A percentile compares a stretch with the other conserved stretches of the same genome.
Evolutionary conservation across 345 rosid genomes (phyloP).

Genomic region (Leavenworthia alabamica): DNA sequence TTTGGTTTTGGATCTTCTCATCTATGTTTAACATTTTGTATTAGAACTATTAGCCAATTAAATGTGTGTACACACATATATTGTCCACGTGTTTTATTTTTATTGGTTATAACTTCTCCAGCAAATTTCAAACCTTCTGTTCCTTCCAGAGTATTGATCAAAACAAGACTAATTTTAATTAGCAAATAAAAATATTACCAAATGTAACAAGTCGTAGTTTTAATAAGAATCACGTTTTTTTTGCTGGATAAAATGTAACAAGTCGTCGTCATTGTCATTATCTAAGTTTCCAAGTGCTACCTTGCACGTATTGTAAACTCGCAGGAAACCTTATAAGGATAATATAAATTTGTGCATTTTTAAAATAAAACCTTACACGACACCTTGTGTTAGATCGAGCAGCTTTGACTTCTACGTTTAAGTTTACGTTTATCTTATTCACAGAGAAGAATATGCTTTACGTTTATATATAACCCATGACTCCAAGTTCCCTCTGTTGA

Average conservation of each 20-base stretch:
- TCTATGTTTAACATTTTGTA: not conserved
- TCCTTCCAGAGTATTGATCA: too few relatives aligned
- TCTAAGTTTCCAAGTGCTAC: not conserved
- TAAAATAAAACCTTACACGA: slow-evolving; percentile 27
- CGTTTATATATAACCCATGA: too few relatives aligned
- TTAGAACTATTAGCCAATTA: slow-evolving; percentile 2
- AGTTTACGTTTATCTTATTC: slow-evolving; percentile 9
- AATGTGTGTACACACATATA: too few relatives aligned
- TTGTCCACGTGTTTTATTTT: too few relatives aligned
- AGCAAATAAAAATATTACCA: too few relatives aligned
- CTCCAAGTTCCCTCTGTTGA: slow-evolving; percentile 8
- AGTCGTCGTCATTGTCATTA: slow-evolving; percentile 13
- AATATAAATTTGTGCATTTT: slow-evolving; percentile 2
- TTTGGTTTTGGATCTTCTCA: slow-evolving; percentile 15
- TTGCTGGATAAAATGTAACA: not conserved
- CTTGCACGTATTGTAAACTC: slow-evolving; percentile 27
- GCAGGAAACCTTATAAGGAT: not conserved
- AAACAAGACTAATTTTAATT: too few relatives aligned
- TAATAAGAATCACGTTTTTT: not conserved
- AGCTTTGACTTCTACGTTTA: slow-evolving; percentile 31
- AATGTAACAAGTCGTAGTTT: too few relatives aligned
- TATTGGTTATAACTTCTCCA: too few relatives aligned
- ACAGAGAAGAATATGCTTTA: slow-evolving; percentile 26
- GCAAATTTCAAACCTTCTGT: too few relatives aligned
- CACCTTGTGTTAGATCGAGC: not conserved